Percentiles rank a stretch among this genome's conserved stretches.
Conservation (phyloP, 106 monocot genomes). For the Apostasia shenzhenica region DNA sequence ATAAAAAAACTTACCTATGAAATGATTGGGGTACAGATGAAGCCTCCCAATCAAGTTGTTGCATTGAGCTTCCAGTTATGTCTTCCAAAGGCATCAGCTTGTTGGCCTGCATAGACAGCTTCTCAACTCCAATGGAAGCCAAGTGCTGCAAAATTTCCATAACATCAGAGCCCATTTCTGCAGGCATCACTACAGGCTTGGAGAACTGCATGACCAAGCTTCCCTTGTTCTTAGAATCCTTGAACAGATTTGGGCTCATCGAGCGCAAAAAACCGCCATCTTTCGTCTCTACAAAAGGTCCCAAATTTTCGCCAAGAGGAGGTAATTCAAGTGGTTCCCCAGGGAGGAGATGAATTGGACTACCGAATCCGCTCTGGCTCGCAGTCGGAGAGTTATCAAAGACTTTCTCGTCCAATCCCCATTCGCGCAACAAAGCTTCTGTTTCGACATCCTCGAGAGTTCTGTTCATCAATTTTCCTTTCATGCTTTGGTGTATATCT, state of each 20-base stretch:
- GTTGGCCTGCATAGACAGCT: constrained; percentile 78
- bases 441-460: constrained; percentile 86
- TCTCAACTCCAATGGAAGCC: constrained; percentile 90
- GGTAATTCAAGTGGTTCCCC: constrained; percentile 58
- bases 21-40: constrained; percentile 30
- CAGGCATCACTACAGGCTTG: constrained; percentile 82
- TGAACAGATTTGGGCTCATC: constrained; percentile 75
- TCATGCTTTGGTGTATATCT: constrained; percentile 25
- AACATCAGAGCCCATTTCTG: constrained; percentile 89
- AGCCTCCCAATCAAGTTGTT: constrained; percentile 80
- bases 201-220: constrained; percentile 93
- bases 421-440: constrained; percentile 80
- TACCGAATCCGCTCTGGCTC: constrained; percentile 66
- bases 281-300: constrained; percentile 76
- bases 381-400: constrained; percentile 63
- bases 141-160: constrained; percentile 76
- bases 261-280: constrained; percentile 91
- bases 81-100: constrained; percentile 97
- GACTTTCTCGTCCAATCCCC: constrained; percentile 68
- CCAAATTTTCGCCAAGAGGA: constrained; percentile 65
- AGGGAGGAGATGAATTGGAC: constrained; percentile 65
- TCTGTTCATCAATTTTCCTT: constrained; percentile 43
- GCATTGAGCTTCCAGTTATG: constrained; percentile 79
- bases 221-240: constrained; percentile 67
- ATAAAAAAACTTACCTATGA: constrained; percentile 39